phyloP scores from a whole-genome alignment of 352 stramenopile genomes.

The Thalassiosira mediterranea region DNA sequence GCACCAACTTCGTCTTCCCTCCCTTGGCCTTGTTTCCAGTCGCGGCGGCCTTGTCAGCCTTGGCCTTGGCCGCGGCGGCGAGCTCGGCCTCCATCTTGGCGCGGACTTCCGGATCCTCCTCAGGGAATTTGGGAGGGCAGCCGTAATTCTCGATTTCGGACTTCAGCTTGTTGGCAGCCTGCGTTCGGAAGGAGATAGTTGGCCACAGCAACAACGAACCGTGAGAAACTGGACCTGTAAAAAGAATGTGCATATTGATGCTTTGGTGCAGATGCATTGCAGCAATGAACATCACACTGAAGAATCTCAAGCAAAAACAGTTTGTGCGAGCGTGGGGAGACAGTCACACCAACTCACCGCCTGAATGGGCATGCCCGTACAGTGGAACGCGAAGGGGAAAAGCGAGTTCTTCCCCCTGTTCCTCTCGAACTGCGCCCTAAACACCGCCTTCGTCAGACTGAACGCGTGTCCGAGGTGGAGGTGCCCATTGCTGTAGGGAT shows the following conservation, averaged over 20 bases:
- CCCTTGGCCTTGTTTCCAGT: slow-evolving; percentile 86
- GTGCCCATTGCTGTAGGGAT: slow-evolving; percentile 99
- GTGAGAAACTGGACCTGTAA: too few relatives aligned
- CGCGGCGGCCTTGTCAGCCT: slow-evolving; percentile 75
- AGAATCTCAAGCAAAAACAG: too few relatives aligned
- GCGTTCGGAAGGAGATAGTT: slow-evolving; percentile 41
- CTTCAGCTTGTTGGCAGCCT: slow-evolving; percentile 99
- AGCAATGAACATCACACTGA: too few relatives aligned
- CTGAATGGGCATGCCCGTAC: slow-evolving; percentile 99
- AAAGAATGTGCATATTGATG: too few relatives aligned
- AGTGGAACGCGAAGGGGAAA: slow-evolving; percentile 99
- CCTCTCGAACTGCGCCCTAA: slow-evolving; percentile 90
- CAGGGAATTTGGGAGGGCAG: slow-evolving; percentile 92
- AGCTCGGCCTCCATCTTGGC: slow-evolving; percentile 86
- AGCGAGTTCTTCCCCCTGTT: slow-evolving; percentile 98
- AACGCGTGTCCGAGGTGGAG: slow-evolving; percentile 98
- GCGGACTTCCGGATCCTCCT: slow-evolving; percentile 79
- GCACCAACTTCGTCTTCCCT: slow-evolving; percentile 98
- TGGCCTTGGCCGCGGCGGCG: slow-evolving; percentile 63
- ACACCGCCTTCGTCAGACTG: slow-evolving; percentile 97
- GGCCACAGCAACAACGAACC: neutral
- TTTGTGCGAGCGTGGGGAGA: too few relatives aligned
- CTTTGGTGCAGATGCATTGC: slow-evolving; percentile 8
- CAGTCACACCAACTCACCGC: slow-evolving; percentile 80
- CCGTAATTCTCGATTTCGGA: slow-evolving; percentile 94